Evolutionary conservation across 176 grass and related monocot genomes (phyloP).

Genomic region (Eragrostis nindensis): DNA sequence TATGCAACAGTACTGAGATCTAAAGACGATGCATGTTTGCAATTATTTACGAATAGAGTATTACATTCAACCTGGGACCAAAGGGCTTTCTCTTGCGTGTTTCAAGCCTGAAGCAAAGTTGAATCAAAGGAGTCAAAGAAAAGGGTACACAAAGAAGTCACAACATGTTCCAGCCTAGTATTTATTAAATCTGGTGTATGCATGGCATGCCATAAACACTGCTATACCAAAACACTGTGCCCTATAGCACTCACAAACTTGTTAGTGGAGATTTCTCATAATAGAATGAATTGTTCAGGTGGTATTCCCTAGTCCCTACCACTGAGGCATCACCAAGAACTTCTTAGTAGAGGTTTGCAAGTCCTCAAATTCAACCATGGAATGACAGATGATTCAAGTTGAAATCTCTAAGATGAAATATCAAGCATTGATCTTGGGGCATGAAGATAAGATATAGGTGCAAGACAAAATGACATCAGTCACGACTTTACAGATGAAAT

Average conservation of each 20-base stretch:
- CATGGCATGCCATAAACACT: too few relatives aligned
- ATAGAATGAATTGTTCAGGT: too few relatives aligned
- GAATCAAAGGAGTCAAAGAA: slow-evolving; percentile 2
- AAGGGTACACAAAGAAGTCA: background rate
- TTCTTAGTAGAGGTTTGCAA: too few relatives aligned
- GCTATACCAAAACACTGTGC: too few relatives aligned
- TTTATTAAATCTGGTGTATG: background rate
- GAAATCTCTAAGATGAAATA: too few relatives aligned
- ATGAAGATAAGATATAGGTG: background rate
- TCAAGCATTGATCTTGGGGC: too few relatives aligned
- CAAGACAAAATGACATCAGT: background rate
- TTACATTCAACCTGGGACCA: slow-evolving; percentile 86
- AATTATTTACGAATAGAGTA: slow-evolving; percentile 41
- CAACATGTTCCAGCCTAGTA: background rate
- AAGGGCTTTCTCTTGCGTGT: slow-evolving; percentile 71
- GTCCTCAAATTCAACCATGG: too few relatives aligned
- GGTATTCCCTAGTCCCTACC: too few relatives aligned
- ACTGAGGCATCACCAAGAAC: too few relatives aligned
- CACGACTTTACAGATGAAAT: background rate
- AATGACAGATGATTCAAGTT: background rate
- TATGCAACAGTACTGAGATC: slow-evolving; percentile 6
- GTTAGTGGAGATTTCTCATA: too few relatives aligned
- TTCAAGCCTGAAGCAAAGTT: slow-evolving; percentile 64
- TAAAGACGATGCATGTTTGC: background rate
- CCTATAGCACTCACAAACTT: too few relatives aligned